These are phyloP conservation scores for Grosmannia clavigera DNA, from an alignment of 2,329 filamentous ascomycete genomes.

Conservation along the genomic window DNA sequence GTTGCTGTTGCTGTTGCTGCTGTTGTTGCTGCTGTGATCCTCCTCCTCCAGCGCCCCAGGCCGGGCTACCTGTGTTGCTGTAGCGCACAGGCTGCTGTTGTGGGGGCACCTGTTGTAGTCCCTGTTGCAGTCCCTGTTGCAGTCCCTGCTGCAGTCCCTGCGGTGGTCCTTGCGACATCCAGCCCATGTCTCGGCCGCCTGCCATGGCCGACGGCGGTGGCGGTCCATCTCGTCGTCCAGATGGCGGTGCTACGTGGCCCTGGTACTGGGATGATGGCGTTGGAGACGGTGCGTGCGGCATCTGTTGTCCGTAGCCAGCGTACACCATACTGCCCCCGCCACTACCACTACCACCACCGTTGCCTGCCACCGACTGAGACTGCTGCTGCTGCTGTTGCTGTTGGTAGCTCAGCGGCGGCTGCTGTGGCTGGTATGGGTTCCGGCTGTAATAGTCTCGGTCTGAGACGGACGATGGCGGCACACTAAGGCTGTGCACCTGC, in stretches of 20 bases:
- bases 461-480: slow-evolving; percentile 19
- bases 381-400: slow-evolving; percentile 15
- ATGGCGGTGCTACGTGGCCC: slow-evolving; percentile 4
- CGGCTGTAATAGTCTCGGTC: slow-evolving; percentile 36
- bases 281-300: slow-evolving; percentile 6
- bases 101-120: neutral
- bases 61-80: neutral
- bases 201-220: neutral
- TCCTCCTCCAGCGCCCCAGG: neutral
- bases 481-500: slow-evolving; percentile 31
- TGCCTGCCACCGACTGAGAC: neutral
- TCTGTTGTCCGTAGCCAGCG: slow-evolving; percentile 2
- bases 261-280: slow-evolving; percentile 21
- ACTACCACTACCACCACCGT: neutral
- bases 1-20: slow-evolving; percentile 11
- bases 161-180: neutral
- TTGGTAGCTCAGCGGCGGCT: slow-evolving; percentile 14
- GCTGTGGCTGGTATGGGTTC: slow-evolving; percentile 19
- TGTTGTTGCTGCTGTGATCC: slow-evolving; percentile 10
- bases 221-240: neutral
- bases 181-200: neutral
- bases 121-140: neutral
- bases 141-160: neutral
- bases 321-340: neutral
- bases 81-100: neutral